Base-by-base conservation (phyloP, 805 yeast species). In the Priceomyces medius region DNA sequence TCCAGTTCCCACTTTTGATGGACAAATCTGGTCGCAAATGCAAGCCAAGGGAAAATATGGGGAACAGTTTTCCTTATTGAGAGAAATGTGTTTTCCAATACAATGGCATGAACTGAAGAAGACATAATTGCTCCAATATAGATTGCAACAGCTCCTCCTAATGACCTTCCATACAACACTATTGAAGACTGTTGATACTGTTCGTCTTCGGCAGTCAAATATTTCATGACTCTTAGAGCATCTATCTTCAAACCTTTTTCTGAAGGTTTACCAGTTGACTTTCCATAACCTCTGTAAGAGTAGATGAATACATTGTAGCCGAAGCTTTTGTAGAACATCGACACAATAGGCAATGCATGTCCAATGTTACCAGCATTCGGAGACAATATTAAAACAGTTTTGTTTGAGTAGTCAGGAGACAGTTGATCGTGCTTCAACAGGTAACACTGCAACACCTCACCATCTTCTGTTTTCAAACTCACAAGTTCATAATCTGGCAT, bases 301-400 rank as follows among this genome's bases (percentile, higher is more conserved):
- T 88, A 85, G 4, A 87, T 79, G 36, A 91, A 76, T 2, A 89
- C 96, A 59, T 90, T 88, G 63, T 81, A 79, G 10, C 80, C 78
- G 61, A 83, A 74, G 28, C 71, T 64, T 37, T 71, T 64, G 61
- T 79, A 86, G 47, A 90, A 80, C 7, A 83, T 60, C 36, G 81
- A 72, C 2, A 86, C 95, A 7, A 88, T 77, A 1, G 97, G 96
- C 36, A 91, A 66, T 20, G 85, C 82, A 56, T 88, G 88, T 13
- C 98, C 98, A 48, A 91, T 91, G 59, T 93, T 91, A 4, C 98
- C 98, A 2, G 97, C 97, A 63, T 91, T 91, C 3, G 98, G 98
- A 37, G 89, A 81, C 38, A 90, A 71, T 16, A 93, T 74, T 19
- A 93, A 54, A 8, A 91, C 75, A 0, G 97, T 87, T 49, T 83